Evolutionary conservation across 106 monocot species (phyloP).

Genomic region (Hemerocallis citrina): DNA sequence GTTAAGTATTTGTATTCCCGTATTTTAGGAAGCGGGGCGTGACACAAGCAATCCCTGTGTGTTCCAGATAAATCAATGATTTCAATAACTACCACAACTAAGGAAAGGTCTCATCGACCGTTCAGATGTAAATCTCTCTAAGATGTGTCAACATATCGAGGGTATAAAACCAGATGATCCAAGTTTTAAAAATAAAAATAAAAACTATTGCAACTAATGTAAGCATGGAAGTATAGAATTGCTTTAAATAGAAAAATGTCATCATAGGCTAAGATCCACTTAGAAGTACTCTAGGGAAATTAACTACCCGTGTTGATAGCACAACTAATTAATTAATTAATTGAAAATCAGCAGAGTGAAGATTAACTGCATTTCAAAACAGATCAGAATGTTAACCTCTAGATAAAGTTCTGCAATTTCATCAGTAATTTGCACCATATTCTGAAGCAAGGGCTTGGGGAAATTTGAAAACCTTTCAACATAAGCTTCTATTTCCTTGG

Average conservation of each 20-base stretch:
- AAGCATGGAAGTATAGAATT: neutral
- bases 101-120: too few species aligned
- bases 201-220: neutral
- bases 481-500: conserved; percentile 39
- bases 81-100: too few species aligned
- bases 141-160: neutral
- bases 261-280: neutral
- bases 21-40: too few species aligned
- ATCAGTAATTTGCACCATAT: conserved; percentile 58
- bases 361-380: neutral
- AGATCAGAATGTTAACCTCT: conserved; percentile 42
- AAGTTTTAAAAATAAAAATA: neutral
- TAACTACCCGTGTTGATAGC: too few species aligned
- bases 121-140: neutral
- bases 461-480: conserved; percentile 54
- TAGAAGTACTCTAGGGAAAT: neutral
- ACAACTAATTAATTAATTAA: too few species aligned
- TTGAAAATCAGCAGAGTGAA: too few species aligned
- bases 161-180: neutral
- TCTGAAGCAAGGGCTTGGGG: conserved; percentile 47
- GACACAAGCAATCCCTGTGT: too few species aligned
- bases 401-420: conserved; percentile 72
- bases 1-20: too few species aligned
- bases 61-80: too few species aligned
- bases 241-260: neutral